Evolutionary conservation across 192 early-diverging fungal genomes (phyloP).

Genomic region (Coemansia sp.): DNA sequence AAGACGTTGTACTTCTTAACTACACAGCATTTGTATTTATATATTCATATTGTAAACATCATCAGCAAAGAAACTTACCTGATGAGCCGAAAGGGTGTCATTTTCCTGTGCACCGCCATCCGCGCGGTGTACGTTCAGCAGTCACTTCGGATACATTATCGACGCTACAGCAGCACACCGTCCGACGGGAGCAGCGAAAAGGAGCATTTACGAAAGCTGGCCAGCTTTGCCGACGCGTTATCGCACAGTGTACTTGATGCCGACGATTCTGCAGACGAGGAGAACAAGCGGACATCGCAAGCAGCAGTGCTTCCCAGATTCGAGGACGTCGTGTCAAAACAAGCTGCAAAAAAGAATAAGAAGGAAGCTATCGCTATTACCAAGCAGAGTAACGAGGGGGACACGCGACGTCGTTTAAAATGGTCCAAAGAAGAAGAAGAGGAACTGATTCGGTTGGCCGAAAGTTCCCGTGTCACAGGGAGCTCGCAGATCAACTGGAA

Average conservation of each 20-base stretch:
- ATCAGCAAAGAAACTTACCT: background rate
- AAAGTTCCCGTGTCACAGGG: background rate
- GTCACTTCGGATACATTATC: background rate
- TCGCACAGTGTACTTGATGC: background rate
- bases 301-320: background rate
- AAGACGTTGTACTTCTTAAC: too few species aligned
- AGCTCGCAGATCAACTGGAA: conserved; percentile 4
- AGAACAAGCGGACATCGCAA: background rate
- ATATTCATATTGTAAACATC: too few species aligned
- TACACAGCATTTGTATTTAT: too few species aligned
- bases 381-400: background rate
- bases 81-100: background rate
- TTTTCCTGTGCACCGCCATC: background rate
- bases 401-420: too few species aligned
- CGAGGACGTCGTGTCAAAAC: too few species aligned
- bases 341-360: background rate
- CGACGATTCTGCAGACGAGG: background rate
- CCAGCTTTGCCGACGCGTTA: conserved; percentile 1
- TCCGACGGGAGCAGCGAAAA: background rate
- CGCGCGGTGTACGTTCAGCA: background rate
- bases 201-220: background rate
- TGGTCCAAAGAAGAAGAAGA: background rate
- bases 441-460: background rate
- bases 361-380: background rate
- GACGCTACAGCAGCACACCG: background rate